These are phyloP conservation scores for Euphorbia schlechtendalii DNA, from an alignment of 441 rosid species.

Conservation along the genomic window DNA sequence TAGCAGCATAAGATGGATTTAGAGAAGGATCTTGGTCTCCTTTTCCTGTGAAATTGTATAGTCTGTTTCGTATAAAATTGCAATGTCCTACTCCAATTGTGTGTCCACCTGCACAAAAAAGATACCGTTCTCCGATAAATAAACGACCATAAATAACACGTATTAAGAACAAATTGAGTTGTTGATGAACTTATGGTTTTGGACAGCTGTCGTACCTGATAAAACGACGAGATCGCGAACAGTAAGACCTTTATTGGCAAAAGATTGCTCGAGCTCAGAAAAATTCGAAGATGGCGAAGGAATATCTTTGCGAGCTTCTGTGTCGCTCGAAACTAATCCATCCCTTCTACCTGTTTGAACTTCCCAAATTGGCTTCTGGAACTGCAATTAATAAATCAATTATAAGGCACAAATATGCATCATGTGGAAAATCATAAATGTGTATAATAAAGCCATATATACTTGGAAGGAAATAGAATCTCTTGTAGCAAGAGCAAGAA, in stretches of 20 bases:
- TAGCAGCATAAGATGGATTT: neutral
- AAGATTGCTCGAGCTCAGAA: slow-evolving; percentile 37
- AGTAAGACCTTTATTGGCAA: slow-evolving; percentile 41
- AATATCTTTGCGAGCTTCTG: slow-evolving; percentile 37
- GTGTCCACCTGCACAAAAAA: slow-evolving; percentile 44
- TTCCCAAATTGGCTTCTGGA: slow-evolving; percentile 37
- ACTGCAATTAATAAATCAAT: slow-evolving; percentile 27
- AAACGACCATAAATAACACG: too few relatives aligned
- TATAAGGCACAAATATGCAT: too few relatives aligned
- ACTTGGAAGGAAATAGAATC: slow-evolving; percentile 67
- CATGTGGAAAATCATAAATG: too few relatives aligned
- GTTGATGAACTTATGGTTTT: too few relatives aligned
- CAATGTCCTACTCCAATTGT: slow-evolving; percentile 59
- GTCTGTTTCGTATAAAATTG: slow-evolving; percentile 2
- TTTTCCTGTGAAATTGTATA: neutral
- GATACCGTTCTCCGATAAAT: too few relatives aligned
- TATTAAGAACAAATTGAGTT: too few relatives aligned
- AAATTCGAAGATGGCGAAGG: slow-evolving; percentile 48
- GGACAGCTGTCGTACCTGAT: too few relatives aligned
- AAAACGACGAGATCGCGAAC: slow-evolving; percentile 54
- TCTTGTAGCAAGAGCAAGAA: slow-evolving; percentile 75
- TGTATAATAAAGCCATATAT: too few relatives aligned
- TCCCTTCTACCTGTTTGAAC: slow-evolving; percentile 63
- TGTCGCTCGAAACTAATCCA: slow-evolving; percentile 39
- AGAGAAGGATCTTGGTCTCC: neutral